These are phyloP conservation scores for Epichloe festucae DNA, from an alignment of 2,329 filamentous ascomycete genomes.

Conservation along the genomic window DNA sequence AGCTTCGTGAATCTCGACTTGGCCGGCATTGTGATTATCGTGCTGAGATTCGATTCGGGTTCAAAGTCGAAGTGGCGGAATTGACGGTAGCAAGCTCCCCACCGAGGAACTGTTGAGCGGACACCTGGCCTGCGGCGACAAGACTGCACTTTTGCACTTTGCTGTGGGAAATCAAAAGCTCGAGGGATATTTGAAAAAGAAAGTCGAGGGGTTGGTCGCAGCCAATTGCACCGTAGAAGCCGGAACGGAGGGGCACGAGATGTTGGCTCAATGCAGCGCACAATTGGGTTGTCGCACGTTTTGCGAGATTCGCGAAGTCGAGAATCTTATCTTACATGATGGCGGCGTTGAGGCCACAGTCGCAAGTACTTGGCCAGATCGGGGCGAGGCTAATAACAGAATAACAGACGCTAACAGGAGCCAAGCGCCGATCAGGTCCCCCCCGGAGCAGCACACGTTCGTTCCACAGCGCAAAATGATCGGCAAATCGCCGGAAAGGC, in stretches of 20 bases:
- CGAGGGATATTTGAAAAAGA: not conserved
- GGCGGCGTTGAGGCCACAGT: constrained; percentile 20
- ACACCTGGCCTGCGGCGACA: not conserved
- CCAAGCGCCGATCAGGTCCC: not conserved
- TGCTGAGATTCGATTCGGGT: not conserved
- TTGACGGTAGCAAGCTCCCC: not conserved
- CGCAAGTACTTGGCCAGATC: constrained; percentile 15
- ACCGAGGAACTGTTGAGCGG: not conserved
- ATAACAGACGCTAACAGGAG: not conserved
- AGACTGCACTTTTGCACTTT: not conserved
- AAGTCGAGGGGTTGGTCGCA: not conserved
- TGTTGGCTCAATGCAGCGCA: not conserved
- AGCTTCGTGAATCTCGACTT: constrained; percentile 94
- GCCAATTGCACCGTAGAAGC: not conserved
- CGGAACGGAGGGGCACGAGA: not conserved
- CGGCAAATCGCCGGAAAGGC: constrained; percentile 10
- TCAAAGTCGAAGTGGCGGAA: not conserved
- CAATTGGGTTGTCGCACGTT: not conserved
- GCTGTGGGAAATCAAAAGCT: not conserved
- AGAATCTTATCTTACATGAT: not conserved
- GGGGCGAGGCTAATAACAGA: not conserved
- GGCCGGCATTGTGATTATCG: constrained; percentile 52
- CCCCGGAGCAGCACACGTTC: not conserved
- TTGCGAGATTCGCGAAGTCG: not conserved
- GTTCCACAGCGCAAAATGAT: not conserved